phyloP scores from a whole-genome alignment of 2,329 filamentous ascomycete species.

The Coccinonectria pachysandricola region DNA sequence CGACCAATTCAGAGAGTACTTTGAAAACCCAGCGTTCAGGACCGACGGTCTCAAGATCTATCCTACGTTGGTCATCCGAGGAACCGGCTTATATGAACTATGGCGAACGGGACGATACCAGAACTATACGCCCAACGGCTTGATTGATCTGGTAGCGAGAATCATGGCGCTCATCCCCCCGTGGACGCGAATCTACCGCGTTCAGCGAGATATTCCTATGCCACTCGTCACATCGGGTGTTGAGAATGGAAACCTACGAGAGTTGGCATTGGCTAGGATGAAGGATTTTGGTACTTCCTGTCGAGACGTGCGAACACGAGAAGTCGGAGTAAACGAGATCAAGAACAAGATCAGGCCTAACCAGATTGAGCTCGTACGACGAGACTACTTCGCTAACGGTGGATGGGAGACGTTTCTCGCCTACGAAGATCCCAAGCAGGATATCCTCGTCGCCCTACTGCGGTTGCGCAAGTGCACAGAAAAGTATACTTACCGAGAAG shows the following conservation, averaged over 20 bases:
- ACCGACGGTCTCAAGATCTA: slow-evolving; percentile 98
- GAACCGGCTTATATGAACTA: slow-evolving; percentile 90
- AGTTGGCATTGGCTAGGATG: slow-evolving; percentile 92
- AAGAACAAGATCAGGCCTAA: slow-evolving; percentile 97
- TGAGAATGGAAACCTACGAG: slow-evolving; percentile 92
- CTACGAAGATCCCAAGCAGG: slow-evolving; percentile 97
- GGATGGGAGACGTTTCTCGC: slow-evolving; percentile 98
- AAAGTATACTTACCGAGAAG: slow-evolving; percentile 84
- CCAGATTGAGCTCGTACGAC: slow-evolving; percentile 86
- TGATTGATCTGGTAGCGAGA: slow-evolving; percentile 92
- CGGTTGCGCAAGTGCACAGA: slow-evolving; percentile 82
- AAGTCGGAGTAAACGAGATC: slow-evolving; percentile 97
- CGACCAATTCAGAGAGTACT: slow-evolving; percentile 95
- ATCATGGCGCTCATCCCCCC: slow-evolving; percentile 90
- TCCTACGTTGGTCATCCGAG: slow-evolving; percentile 91
- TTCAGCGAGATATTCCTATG: slow-evolving; percentile 99
- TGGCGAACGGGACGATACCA: slow-evolving; percentile 97
- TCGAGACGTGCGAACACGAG: slow-evolving; percentile 88
- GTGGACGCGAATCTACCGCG: slow-evolving; percentile 97
- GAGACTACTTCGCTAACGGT: slow-evolving; percentile 90
- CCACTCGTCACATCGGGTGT: slow-evolving; percentile 96
- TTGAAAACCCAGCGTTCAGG: slow-evolving; percentile 89
- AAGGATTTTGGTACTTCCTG: slow-evolving; percentile 98
- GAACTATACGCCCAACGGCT: slow-evolving; percentile 95
- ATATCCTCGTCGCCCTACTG: slow-evolving; percentile 87